A percentile compares a stretch with the other conserved stretches of the same genome.
phyloP scores from a whole-genome alignment of 192 early-diverging fungal species.

The Diversispora epigaea region DNA sequence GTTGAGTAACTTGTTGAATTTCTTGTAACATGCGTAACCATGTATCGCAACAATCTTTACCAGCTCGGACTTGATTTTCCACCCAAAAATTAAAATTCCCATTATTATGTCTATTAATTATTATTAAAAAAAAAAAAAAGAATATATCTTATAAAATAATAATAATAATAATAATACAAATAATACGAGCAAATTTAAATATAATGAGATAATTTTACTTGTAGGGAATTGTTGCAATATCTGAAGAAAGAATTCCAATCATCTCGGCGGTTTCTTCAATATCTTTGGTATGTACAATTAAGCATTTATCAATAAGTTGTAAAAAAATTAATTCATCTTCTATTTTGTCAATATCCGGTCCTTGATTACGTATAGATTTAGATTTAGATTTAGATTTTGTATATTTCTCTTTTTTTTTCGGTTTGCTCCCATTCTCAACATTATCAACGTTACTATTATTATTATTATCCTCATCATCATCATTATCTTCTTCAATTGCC shows the following conservation, averaged over 20 bases:
- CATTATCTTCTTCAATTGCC: not conserved
- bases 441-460: too few species aligned
- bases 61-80: conserved; percentile 29
- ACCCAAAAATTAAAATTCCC: conserved; percentile 25
- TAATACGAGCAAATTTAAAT: too few species aligned
- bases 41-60: conserved; percentile 34
- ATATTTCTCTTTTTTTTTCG: too few species aligned
- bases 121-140: too few species aligned
- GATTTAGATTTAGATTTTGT: not conserved
- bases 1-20: conserved; percentile 40
- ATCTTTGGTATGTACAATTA: conserved; percentile 38
- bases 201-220: conserved; percentile 31
- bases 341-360: conserved; percentile 27
- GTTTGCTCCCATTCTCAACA: too few species aligned
- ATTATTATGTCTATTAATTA: not conserved
- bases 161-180: too few species aligned
- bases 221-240: conserved; percentile 39
- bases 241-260: conserved; percentile 34
- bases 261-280: conserved; percentile 38
- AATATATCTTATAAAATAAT: too few species aligned
- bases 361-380: not conserved
- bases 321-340: conserved; percentile 36
- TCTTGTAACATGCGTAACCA: conserved; percentile 48
- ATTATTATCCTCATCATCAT: not conserved
- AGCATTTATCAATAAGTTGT: conserved; percentile 34